Conservation (phyloP, 2,329 filamentous ascomycete genomes). For the Cordyceps sp. region DNA sequence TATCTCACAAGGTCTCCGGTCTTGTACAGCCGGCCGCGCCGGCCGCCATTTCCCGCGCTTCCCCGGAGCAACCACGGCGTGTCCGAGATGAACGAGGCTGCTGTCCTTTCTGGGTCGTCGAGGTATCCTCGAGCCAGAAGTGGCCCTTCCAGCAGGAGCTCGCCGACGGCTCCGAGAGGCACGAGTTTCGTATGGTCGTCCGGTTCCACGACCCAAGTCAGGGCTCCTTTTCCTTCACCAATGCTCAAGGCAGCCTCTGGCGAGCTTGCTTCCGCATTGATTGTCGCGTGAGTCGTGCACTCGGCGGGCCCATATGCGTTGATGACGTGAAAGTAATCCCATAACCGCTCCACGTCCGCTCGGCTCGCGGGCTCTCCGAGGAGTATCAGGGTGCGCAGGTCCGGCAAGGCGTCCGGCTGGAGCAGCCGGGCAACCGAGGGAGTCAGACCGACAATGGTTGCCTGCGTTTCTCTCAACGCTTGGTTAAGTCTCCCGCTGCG, state of each 20-base stretch:
- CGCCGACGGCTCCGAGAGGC: conserved; percentile 3
- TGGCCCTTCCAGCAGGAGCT: conserved; percentile 11
- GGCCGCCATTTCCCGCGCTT: background rate
- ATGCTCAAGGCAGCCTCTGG: no score
- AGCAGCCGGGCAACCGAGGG: conserved; percentile 6
- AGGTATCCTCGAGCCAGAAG: conserved; percentile 27
- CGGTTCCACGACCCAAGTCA: conserved; percentile 3
- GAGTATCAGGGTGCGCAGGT: conserved; percentile 5
- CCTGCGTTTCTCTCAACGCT: conserved; percentile 3
- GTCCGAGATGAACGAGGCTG: background rate
- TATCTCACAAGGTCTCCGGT: conserved; percentile 5
- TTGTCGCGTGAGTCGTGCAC: no score
- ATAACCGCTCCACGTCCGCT: no score
- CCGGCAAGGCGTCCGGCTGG: conserved; percentile 1
- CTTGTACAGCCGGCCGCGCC: conserved; percentile 1
- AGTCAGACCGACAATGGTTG: conserved; percentile 5
- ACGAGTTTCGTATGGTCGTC: conserved; percentile 1
- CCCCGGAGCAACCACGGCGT: conserved; percentile 1
- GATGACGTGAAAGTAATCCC: conserved; percentile 3
- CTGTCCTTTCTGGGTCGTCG: conserved; percentile 4
- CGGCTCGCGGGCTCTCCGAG: conserved; percentile 4
- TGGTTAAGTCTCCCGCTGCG: conserved; percentile 3
- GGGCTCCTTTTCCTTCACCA: background rate
- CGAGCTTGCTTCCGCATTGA: no score
- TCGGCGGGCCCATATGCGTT: conserved; percentile 9